Conservation (phyloP, 495 filamentous ascomycete genomes). For the Daldinia grandis region DNA sequence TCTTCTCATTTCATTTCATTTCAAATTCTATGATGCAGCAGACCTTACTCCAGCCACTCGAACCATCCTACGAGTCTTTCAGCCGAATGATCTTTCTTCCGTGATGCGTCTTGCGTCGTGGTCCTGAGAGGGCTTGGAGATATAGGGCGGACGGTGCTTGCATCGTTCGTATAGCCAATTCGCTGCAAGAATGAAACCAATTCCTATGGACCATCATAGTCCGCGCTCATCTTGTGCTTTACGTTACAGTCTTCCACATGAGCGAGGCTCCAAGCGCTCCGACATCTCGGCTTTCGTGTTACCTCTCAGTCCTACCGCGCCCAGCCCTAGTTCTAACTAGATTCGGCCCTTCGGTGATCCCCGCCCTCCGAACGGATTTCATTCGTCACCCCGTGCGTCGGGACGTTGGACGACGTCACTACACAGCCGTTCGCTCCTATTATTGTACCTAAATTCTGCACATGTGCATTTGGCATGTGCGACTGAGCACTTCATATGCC, state of each 20-base stretch:
- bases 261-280: constrained; percentile 64
- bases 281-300: constrained; percentile 49
- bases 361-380: constrained; percentile 12
- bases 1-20: constrained; percentile 20
- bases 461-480: constrained; percentile 21
- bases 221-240: constrained; percentile 53
- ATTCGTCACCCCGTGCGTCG: constrained; percentile 19
- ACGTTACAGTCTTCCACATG: constrained; percentile 47
- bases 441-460: constrained; percentile 16
- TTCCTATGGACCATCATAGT: constrained; percentile 62
- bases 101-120: constrained; percentile 59
- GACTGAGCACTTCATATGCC: constrained; percentile 11
- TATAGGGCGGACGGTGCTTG: constrained; percentile 41
- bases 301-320: background rate
- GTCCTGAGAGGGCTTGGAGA: constrained; percentile 55
- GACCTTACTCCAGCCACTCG: constrained; percentile 53
- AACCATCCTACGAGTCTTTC: constrained; percentile 53
- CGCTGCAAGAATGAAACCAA: constrained; percentile 55
- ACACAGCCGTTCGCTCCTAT: constrained; percentile 8
- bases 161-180: constrained; percentile 37
- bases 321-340: constrained; percentile 20
- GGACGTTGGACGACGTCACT: constrained; percentile 34
- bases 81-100: constrained; percentile 55
- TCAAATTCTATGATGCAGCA: constrained; percentile 45
- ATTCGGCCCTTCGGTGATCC: constrained; percentile 17